Evolutionary conservation across 2,329 filamentous ascomycete genomes (phyloP).

Genomic region (Teratosphaeria zuluensis): DNA sequence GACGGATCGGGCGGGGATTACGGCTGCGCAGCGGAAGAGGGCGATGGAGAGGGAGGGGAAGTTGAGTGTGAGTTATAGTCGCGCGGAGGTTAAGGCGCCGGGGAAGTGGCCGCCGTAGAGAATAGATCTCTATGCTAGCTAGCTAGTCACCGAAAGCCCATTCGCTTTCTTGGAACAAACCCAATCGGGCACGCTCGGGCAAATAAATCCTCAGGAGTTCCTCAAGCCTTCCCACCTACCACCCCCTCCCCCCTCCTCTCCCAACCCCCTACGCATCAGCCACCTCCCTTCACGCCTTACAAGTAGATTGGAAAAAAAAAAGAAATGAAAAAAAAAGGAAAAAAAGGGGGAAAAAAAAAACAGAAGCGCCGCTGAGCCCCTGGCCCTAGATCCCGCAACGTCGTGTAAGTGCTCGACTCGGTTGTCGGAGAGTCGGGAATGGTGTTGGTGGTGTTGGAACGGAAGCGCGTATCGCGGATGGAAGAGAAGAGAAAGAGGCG

Average conservation of each 20-base stretch:
- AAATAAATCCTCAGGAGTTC: constrained; percentile 5
- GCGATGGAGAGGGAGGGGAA: constrained; percentile 36
- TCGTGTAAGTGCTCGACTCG: not conserved
- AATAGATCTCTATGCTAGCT: not conserved
- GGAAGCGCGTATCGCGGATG: not conserved
- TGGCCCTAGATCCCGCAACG: constrained; percentile 8
- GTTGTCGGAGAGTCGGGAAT: no score
- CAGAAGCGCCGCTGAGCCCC: constrained; percentile 12
- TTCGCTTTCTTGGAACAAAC: not conserved
- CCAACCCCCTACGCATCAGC: no score
- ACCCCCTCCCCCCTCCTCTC: no score
- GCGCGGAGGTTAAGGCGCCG: constrained; percentile 40
- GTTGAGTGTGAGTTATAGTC: constrained; percentile 39
- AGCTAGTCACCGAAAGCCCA: not conserved
- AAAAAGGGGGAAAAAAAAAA: no score
- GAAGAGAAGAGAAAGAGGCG: no score
- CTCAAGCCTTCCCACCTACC: not conserved
- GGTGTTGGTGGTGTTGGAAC: no score
- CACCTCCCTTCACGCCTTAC: no score
- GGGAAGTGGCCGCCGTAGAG: constrained; percentile 29
- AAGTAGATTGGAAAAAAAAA: no score
- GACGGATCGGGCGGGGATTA: constrained; percentile 72
- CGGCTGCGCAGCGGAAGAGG: constrained; percentile 49
- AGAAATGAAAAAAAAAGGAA: no score
- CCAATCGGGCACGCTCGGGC: no score